A percentile compares a stretch with the other conserved stretches of the same genome.
Conservation (phyloP, 2,329 filamentous ascomycete species). For the Aspergillus texensis region DNA sequence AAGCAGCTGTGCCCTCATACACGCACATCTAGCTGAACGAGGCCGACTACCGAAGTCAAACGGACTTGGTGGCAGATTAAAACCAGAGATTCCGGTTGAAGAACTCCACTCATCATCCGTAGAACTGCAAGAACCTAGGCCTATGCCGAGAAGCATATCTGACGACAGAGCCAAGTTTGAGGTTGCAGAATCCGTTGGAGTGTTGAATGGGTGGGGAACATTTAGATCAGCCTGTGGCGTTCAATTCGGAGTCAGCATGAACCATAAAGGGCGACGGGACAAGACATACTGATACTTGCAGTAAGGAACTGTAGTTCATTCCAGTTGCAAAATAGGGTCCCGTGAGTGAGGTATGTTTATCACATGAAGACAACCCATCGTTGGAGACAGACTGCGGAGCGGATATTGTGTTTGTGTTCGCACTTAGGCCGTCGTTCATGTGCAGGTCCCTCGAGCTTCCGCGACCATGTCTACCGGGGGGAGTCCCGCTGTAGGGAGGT, state of each 20-base stretch:
- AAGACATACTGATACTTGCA: background rate
- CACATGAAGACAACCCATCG: background rate
- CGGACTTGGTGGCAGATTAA: background rate
- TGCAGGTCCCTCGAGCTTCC: background rate
- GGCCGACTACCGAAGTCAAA: background rate
- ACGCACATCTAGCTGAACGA: background rate
- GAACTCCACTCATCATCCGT: slow-evolving; percentile 1
- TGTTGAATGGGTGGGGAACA: background rate
- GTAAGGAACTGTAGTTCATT: background rate
- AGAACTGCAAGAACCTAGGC: background rate
- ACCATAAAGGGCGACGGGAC: no score
- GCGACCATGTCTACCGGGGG: background rate
- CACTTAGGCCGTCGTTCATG: background rate
- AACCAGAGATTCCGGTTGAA: background rate
- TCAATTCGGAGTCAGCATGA: background rate
- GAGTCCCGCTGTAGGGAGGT: background rate
- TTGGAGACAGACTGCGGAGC: background rate
- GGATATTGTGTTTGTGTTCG: background rate
- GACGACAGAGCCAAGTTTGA: background rate
- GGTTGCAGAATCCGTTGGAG: background rate
- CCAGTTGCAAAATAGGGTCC: background rate
- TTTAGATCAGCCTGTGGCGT: background rate
- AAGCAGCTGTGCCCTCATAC: background rate
- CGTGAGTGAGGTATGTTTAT: background rate
- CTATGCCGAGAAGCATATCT: background rate